Evolutionary conservation across 2,329 filamentous ascomycete species (phyloP).

Genomic region (Penicillium sp.): DNA sequence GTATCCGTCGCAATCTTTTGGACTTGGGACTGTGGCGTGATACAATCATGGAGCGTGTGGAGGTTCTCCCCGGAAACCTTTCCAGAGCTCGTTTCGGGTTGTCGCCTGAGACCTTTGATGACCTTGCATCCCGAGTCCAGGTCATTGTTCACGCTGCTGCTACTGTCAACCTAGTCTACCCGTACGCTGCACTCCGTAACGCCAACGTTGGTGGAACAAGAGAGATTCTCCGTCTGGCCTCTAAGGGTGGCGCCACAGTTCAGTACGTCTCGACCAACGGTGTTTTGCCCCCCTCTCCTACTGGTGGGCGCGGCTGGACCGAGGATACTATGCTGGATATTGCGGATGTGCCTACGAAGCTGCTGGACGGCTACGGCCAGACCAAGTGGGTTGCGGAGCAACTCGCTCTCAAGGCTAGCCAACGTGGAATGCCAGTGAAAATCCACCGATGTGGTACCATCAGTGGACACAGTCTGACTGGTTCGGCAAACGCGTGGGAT

Average conservation of each 20-base stretch:
- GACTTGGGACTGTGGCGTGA: slow-evolving; percentile 77
- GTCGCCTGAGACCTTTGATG: slow-evolving; percentile 63
- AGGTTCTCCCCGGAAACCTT: slow-evolving; percentile 72
- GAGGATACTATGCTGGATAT: slow-evolving; percentile 68
- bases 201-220: slow-evolving; percentile 78
- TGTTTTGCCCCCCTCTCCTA: slow-evolving; percentile 71
- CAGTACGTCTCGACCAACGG: slow-evolving; percentile 81
- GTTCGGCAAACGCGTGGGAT: slow-evolving; percentile 77
- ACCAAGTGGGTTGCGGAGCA: slow-evolving; percentile 81
- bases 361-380: slow-evolving; percentile 73
- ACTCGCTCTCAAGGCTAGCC: slow-evolving; percentile 68
- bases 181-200: slow-evolving; percentile 71
- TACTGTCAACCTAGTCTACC: slow-evolving; percentile 78
- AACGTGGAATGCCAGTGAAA: slow-evolving; percentile 67
- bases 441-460: slow-evolving; percentile 76
- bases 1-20: slow-evolving; percentile 73
- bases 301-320: slow-evolving; percentile 64
- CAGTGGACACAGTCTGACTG: slow-evolving; percentile 72
- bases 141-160: slow-evolving; percentile 77
- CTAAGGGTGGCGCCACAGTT: slow-evolving; percentile 66
- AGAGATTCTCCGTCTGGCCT: slow-evolving; percentile 71
- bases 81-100: slow-evolving; percentile 69
- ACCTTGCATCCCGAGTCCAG: slow-evolving; percentile 64
- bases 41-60: slow-evolving; percentile 73
- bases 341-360: slow-evolving; percentile 66